phyloP scores from a whole-genome alignment of 2,329 filamentous ascomycete species.

The Neoscytalidium dimidiatum region DNA sequence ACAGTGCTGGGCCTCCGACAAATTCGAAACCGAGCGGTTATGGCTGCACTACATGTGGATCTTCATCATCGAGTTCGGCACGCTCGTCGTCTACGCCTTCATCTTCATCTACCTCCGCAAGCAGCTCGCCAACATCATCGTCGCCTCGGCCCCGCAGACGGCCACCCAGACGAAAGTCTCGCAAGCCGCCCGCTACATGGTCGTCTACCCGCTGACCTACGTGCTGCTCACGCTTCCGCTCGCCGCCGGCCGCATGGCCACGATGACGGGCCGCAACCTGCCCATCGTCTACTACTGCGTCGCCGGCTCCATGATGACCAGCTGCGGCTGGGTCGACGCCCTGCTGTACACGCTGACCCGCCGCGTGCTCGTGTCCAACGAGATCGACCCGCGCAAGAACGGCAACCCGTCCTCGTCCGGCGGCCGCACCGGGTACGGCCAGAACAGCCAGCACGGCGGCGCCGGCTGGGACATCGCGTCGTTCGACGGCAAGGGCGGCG shows the following conservation, averaged over 20 bases:
- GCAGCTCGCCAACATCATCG: conserved; percentile 42
- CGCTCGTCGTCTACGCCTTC: conserved; percentile 20
- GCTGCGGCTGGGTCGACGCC: conserved; percentile 47
- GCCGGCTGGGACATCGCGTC: conserved; percentile 20
- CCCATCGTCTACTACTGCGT: conserved; percentile 60
- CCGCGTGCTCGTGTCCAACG: conserved; percentile 37
- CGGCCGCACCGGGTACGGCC: conserved; percentile 1
- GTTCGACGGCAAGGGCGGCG: conserved; percentile 19
- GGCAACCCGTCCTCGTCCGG: not conserved
- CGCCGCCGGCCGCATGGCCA: conserved; percentile 47
- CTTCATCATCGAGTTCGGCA: conserved; percentile 54
- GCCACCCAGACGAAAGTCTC: conserved; percentile 33
- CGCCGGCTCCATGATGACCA: conserved; percentile 59
- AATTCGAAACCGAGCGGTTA: conserved; percentile 48
- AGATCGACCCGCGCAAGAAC: conserved; percentile 23
- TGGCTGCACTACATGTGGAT: conserved; percentile 58
- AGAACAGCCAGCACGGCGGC: not conserved
- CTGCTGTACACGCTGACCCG: conserved; percentile 46
- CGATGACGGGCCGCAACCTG: conserved; percentile 42
- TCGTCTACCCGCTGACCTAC: conserved; percentile 69
- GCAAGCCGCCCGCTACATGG: conserved; percentile 56
- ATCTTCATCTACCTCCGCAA: conserved; percentile 22
- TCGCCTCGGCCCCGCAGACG: conserved; percentile 32
- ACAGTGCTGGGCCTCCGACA: conserved; percentile 53
- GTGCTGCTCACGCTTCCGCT: conserved; percentile 67